Evolutionary conservation across 495 filamentous ascomycete species (phyloP).

Genomic region (Penicillium coffeae): DNA sequence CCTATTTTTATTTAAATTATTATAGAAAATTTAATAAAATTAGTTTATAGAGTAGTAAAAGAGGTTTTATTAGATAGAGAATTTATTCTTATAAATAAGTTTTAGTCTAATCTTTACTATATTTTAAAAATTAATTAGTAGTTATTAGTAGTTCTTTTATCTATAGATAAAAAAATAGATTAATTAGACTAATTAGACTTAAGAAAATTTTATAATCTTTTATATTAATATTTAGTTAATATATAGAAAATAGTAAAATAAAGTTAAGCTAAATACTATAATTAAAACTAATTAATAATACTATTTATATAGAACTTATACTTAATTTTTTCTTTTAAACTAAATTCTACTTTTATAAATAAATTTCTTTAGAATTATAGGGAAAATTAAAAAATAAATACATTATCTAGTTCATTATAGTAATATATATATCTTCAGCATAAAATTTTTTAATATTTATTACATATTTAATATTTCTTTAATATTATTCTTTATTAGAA

Average conservation of each 20-base stretch:
- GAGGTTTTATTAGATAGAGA: too few relatives aligned
- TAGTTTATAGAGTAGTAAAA: too few relatives aligned
- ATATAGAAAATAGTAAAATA: background rate
- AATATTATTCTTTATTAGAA: too few relatives aligned
- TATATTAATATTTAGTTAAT: background rate
- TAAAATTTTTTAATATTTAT: too few relatives aligned
- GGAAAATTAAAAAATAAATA: too few relatives aligned
- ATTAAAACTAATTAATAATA: background rate
- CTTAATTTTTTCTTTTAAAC: background rate
- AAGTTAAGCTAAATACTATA: background rate
- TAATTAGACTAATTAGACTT: background rate
- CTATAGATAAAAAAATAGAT: background rate
- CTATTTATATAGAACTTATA: background rate
- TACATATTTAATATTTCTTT: too few relatives aligned
- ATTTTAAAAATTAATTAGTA: background rate
- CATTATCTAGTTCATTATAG: too few relatives aligned
- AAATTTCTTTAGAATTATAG: background rate
- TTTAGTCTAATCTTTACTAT: background rate
- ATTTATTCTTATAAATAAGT: background rate
- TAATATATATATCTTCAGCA: too few relatives aligned
- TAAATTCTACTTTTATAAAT: background rate
- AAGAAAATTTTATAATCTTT: conserved; percentile 2
- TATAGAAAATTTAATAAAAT: background rate
- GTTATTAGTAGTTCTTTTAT: background rate
- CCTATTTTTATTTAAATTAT: background rate